Percentiles rank a stretch among this genome's conserved stretches.
Conservation (phyloP, 2,329 filamentous ascomycete species). For the Colletotrichum kahawae region DNA sequence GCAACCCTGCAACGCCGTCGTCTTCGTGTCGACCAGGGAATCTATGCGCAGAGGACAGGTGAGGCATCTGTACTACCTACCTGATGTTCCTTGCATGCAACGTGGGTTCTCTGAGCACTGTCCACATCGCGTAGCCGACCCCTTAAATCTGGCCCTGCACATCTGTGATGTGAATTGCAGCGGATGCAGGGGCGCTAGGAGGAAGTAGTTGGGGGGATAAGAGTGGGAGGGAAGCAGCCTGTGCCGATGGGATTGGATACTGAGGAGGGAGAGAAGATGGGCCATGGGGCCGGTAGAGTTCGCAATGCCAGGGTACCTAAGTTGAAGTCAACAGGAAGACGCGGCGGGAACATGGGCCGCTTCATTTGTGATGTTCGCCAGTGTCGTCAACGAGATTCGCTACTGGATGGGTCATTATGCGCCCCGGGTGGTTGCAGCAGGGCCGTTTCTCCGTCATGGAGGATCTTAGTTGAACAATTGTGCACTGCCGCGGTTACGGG, state of each 20-base stretch:
- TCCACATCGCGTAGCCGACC: neutral
- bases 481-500: neutral
- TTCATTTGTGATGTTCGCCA: neutral
- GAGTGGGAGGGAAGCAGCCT: neutral
- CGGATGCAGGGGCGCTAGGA: neutral
- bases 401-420: neutral
- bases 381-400: neutral
- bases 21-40: neutral
- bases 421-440: neutral
- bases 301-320: neutral
- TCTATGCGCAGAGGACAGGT: neutral
- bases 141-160: neutral
- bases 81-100: neutral
- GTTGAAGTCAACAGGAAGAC: neutral
- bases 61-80: neutral
- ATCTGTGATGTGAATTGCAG: neutral
- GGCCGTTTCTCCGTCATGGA: neutral
- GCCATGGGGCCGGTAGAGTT: neutral
- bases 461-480: neutral
- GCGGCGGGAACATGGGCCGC: neutral
- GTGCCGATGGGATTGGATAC: neutral
- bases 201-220: constrained; percentile 10
- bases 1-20: no score
- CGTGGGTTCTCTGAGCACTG: neutral
- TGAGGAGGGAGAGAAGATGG: neutral